These are phyloP conservation scores for Trypanosoma avium DNA, from an alignment of 208 protist genomes.

Conservation along the genomic window DNA sequence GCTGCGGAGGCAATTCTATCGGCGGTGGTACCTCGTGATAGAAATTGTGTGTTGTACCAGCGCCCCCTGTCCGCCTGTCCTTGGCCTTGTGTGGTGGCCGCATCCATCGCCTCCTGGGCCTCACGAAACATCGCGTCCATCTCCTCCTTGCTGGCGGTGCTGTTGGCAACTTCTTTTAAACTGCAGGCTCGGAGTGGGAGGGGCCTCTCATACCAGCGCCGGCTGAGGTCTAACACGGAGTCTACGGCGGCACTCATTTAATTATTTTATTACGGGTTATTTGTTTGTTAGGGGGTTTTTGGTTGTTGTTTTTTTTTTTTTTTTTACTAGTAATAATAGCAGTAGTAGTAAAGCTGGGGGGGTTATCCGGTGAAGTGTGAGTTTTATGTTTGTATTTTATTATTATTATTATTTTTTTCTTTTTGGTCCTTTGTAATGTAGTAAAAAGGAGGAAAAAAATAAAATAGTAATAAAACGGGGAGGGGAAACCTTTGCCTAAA, in stretches of 20 bases:
- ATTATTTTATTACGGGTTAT: no score
- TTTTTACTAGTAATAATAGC: background rate
- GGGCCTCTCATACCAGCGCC: conserved; percentile 75
- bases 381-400: background rate
- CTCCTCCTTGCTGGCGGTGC: conserved; percentile 67
- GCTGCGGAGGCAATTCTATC: conserved; percentile 88
- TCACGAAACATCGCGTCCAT: conserved; percentile 84
- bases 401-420: conserved; percentile 7
- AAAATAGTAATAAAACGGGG: no score
- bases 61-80: conserved; percentile 70
- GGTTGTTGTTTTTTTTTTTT: background rate
- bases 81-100: conserved; percentile 47
- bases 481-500: no score
- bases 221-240: conserved; percentile 63
- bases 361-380: no score
- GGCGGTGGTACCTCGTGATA: conserved; percentile 79
- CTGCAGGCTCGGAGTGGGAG: conserved; percentile 80
- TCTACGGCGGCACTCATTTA: conserved; percentile 5
- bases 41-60: conserved; percentile 90
- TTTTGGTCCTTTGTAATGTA: no score
- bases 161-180: conserved; percentile 85
- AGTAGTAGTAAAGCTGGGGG: no score
- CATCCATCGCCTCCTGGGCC: conserved; percentile 72
- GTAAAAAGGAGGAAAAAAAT: no score
- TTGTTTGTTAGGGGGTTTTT: background rate